Base-by-base conservation (phyloP, 108 stramenopile species). In the Halocafeteria seosinensis region DNA sequence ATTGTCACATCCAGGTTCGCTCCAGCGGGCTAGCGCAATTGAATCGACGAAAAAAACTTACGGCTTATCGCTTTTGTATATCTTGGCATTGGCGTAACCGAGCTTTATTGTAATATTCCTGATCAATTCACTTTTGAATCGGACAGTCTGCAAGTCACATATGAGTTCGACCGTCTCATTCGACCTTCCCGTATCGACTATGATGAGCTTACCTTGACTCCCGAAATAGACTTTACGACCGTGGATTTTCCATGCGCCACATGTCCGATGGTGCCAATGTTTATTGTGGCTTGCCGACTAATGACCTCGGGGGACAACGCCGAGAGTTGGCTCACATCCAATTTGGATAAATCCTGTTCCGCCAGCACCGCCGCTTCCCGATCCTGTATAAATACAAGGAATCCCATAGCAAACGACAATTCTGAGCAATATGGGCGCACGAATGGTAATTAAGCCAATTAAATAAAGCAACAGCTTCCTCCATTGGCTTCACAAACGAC, bases 71-170 rank as follows among this genome's bases (percentile, higher is more conserved):
- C 88, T 89, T 76, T 95, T 92, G 84, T 90, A 99, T 64, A 99
- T 89, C 74, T 99, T 99, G 37, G 98, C 98, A 71, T 99, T 99
- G 72, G 97, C 98, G 70, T 96, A 99, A 62, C 98, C 94, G 58
- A 95, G 73, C 72, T 96, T 99, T 83, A 99, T 99, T 70, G 98
- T 99, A 76, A 99, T 99, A 82, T 99, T 99, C 42, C 94, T 88
- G 62, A 88, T 91, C 71, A 99, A 69, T 76, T 99, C 98, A 63
- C 90, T 92, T 88, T 99, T 96, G 83, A 95, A 96, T 31, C 92
- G 90, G 47, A 99, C 93, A n/a, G 98, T 99, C 74, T 89, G 88
- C 24, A 51, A 8, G 50, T 0, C 12, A 0, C 29, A n/a, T 27
- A 23, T 6, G 36, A 28, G 25, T 6, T 26, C 51, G 9, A 23